phyloP scores from a whole-genome alignment of 2,329 filamentous ascomycete species.

The Colletotrichum coccodes region DNA sequence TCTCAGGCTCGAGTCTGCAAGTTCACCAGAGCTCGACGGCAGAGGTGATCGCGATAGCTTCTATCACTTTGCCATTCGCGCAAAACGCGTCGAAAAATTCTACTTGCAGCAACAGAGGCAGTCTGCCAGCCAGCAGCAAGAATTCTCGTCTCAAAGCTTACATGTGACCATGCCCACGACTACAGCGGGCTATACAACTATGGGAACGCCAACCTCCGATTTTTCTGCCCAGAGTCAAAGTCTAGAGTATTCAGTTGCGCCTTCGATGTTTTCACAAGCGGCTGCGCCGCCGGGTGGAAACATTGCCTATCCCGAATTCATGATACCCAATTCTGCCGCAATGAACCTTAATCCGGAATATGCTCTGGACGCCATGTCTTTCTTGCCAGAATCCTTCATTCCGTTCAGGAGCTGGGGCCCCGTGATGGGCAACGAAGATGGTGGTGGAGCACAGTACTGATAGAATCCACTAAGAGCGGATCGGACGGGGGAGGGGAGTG shows the following conservation, averaged over 20 bases:
- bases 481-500: no score
- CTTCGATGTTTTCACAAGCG: neutral
- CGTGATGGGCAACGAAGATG: neutral
- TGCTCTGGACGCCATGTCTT: neutral
- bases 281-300: neutral
- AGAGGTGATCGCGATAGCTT: conserved; percentile 37
- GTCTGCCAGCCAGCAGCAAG: neutral
- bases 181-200: neutral
- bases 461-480: no score
- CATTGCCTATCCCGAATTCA: neutral
- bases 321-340: neutral
- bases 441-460: conserved; percentile 6
- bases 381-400: conserved; percentile 20
- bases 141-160: neutral
- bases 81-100: conserved; percentile 29
- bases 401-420: conserved; percentile 21
- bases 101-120: conserved; percentile 14
- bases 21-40: conserved; percentile 21
- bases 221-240: neutral
- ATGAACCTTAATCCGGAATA: neutral
- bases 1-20: conserved; percentile 39
- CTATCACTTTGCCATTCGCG: conserved; percentile 35
- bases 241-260: conserved; percentile 1
- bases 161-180: neutral
- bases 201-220: conserved; percentile 5